Conservation (phyloP, 495 filamentous ascomycete genomes). For the Penicilliopsis zonata region DNA sequence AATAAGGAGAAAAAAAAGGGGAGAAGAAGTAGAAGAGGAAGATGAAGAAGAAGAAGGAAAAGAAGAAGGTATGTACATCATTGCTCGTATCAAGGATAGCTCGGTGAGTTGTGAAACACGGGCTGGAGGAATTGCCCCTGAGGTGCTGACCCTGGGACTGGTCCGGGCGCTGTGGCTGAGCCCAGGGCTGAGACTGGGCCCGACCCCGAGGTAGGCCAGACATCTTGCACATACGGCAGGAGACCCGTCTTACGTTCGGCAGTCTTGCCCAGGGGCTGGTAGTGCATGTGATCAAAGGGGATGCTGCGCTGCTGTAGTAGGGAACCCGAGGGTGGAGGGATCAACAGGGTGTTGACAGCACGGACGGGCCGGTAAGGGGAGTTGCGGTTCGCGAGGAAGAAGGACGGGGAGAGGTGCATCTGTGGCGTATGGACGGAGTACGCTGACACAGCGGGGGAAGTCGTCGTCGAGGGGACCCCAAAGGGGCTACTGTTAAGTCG, state of each 20-base stretch:
- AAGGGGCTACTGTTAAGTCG: constrained; percentile 27
- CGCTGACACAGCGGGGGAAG: constrained; percentile 29
- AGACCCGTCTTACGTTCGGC: constrained; percentile 60
- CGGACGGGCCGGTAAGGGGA: constrained; percentile 92
- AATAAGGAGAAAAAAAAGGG: too few relatives aligned
- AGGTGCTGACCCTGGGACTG: constrained; percentile 15
- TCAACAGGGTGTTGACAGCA: constrained; percentile 69
- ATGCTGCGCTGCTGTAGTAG: constrained; percentile 45
- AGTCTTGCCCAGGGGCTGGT: constrained; percentile 64
- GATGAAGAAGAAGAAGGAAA: too few relatives aligned
- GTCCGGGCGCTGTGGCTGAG: too few relatives aligned
- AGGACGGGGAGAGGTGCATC: constrained; percentile 48
- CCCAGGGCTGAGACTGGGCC: too few relatives aligned
- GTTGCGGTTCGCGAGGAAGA: constrained; percentile 48
- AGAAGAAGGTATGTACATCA: too few relatives aligned
- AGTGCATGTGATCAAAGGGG: constrained; percentile 65
- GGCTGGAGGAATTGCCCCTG: constrained; percentile 3
- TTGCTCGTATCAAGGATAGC: background rate
- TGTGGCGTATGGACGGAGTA: constrained; percentile 36
- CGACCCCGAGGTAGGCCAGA: too few relatives aligned
- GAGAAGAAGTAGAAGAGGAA: too few relatives aligned
- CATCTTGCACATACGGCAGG: constrained; percentile 45
- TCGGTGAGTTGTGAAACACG: background rate
- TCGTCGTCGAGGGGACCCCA: constrained; percentile 21
- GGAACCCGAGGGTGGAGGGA: constrained; percentile 60